Evolutionary conservation across 177 flowering plant species (phyloP), one percentile per base, ranked within the genome.

Genomic region (Vitis hybrid): DNA sequence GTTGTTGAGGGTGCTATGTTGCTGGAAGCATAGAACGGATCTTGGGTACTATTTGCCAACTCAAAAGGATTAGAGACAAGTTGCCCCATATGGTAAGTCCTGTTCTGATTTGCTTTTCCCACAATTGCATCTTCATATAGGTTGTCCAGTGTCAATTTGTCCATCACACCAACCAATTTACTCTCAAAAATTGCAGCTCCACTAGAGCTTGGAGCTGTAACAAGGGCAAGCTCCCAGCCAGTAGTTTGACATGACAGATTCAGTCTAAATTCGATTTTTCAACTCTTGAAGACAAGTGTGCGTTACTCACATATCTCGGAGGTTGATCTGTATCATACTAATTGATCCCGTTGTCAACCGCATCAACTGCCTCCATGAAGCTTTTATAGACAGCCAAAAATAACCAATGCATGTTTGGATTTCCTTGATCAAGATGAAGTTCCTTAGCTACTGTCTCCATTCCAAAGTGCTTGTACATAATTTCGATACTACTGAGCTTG

Each of bases 301-400:
- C 90, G 74, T 87, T 90, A 63, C 84, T 91, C 65, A 90, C 97
- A 83, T 90, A 95, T 81, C 83, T 89, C 58, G 97, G 88, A 23
- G 93, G 92, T 72, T 80, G 79, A 65, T 91, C 93, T 5, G 91
- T 87, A 65, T 89, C 97, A 69, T 81, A 92, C 66, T 81, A 91
- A 78, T 86, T 87, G 19, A 92, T 81, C 26, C 97, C 98, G 82
- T 94, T 91, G 82, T 92, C 98, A 74, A 88, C 76, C 11, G 97
- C 97, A 85, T 94, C 98, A 75, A 91, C 81, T 79, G 97, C 98
- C 99, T 94, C 98, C 88, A 94, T 81, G 79, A 94, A 92, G 86
- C 87, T 92, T 77, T 85, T 94, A 71, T 92, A 94, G 40, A 94
- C 65, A 62, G 92, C 98, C 66, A 93, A 64, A 80, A 77, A 94